Evolutionary conservation across 2,329 filamentous ascomycete genomes (phyloP), one percentile per base, ranked within the genome.

Genomic region (Coniochaeta sp.): DNA sequence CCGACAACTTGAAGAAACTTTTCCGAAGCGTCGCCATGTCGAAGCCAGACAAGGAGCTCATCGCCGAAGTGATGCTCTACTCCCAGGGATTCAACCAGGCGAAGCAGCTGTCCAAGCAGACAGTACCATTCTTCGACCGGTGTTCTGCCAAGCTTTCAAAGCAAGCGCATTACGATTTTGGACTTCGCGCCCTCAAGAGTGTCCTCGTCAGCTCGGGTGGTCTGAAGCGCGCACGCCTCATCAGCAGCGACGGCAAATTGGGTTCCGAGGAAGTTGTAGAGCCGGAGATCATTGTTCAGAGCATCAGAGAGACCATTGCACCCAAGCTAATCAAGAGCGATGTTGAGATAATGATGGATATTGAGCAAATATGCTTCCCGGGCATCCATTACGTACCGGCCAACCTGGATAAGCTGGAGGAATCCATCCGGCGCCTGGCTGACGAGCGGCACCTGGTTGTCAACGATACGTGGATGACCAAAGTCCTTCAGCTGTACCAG

Each of bases 1-100:
- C 95, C 2, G 95, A 99, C 77, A 99, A 99, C 73, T 76, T 99
- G 78, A 99, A 99, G 86, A 99, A 99, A 77, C 81, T 99, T 44
- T 99, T 99, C 86, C 89, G 96, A 72, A 99, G 95, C 70, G 93
- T 99, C 58, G 95, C 95, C 63, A 99, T 99, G 95, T 99, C 95
- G 12, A 99, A 98, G 76, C 95, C 95, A 0, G 96, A 99, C 80
- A 99, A 99, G 76, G 96, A 99, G 75, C 89, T 99, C 61, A 99
- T 99, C 75, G 92, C 95, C 38, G 95, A 99, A 79, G 95, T 99
- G 69, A 99, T 99, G 96, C 86, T 99, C 38, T 99, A 97, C 81
- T 99, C 96, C 1, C 95, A 99, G 74, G 95, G 95, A 70, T 99
- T 99, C 81, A 96, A 91, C 69, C 91, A 96, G 73, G 95, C 95